Evolutionary conservation across 441 rosid species (phyloP), one percentile per base, ranked within the genome.

Genomic region (Corymbia citriodora): DNA sequence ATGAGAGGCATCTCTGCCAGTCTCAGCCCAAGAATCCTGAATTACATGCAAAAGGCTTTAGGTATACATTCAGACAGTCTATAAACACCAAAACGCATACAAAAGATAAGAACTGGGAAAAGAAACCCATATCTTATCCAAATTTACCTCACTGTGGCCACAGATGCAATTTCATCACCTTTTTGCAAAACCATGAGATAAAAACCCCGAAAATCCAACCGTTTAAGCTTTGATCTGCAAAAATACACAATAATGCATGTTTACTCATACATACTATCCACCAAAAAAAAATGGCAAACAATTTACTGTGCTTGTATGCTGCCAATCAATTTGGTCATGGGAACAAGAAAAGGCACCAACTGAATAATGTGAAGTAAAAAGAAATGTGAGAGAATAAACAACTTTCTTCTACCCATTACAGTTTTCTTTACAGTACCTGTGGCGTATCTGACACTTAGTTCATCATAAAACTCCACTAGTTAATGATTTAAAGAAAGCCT

Each of bases 1-100:
- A 93, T 87, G 23, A 93, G 91, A 89, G 95, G 94, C 92, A 93
- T 93, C 92, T 93, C 95, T n/a, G 94, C 95, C 55, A 90, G 93
- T 91, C 91, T 93, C 87, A 49, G 91, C 53, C 95, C 94, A 90
- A 89, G 90, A 72, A 92, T 89, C 92, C 95, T 93, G 92, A 90
- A 92, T 89, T 81, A 54, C 86, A 79, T 68, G 90, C 83, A 57
- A 85, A 72, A 89, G 36, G 40, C 59, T 49, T 33, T 74, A 74
- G 65, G 27, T 55, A 52, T 68, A 54, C 29, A 18, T 87, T 65
- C 87, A 89, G 87, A 87, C 33, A 59, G 85, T 49, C 86, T 50
- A 40, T 29, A 49, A 88, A 85, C 17, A 25, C 31, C 54, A 27
- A 57, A 79, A 79, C 3, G 0, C 31, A 79, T n/a, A 27, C 54